Conservation (phyloP, 2,329 filamentous ascomycete genomes). For the Domatiomyces catenatus region DNA sequence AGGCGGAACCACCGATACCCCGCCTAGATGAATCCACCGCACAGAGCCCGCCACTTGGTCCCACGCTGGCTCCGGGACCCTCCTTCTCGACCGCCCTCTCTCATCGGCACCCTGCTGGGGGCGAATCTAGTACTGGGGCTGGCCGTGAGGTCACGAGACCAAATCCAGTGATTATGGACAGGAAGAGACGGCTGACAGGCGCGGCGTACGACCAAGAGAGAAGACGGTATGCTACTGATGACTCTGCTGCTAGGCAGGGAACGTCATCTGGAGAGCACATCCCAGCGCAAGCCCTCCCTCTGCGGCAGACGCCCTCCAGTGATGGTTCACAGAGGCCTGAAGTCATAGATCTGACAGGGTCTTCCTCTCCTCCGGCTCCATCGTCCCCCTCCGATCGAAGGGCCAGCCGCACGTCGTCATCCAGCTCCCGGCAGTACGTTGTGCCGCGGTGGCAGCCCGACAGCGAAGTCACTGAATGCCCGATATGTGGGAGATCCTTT, state of each 20-base stretch:
- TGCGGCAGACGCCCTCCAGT: slow-evolving; percentile 6
- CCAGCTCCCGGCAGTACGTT: slow-evolving; percentile 31
- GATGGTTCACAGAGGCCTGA: slow-evolving; percentile 4
- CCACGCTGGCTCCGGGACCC: not conserved
- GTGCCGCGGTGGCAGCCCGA: slow-evolving; percentile 82
- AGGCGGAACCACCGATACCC: not conserved
- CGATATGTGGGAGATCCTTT: slow-evolving; percentile 68
- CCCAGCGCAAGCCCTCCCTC: slow-evolving; percentile 22
- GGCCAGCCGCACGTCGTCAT: slow-evolving; percentile 7
- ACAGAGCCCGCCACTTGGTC: not conserved
- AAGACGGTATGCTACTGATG: slow-evolving; percentile 16
- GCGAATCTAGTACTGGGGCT: not conserved
- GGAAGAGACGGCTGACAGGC: slow-evolving; percentile 30
- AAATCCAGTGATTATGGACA: slow-evolving; percentile 17
- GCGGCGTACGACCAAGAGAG: slow-evolving; percentile 19
- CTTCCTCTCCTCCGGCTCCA: slow-evolving; percentile 16
- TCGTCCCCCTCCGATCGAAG: slow-evolving; percentile 9
- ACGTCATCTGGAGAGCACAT: slow-evolving; percentile 6
- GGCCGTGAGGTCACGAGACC: not conserved
- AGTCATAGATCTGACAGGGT: slow-evolving; percentile 17
- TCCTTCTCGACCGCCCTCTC: not conserved
- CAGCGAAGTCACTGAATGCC: slow-evolving; percentile 63
- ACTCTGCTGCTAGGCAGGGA: slow-evolving; percentile 8
- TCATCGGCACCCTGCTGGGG: not conserved
- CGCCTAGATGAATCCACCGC: not conserved